Base-by-base conservation (phyloP, 805 yeast genomes). In the Diddensiella santjacobensis region DNA sequence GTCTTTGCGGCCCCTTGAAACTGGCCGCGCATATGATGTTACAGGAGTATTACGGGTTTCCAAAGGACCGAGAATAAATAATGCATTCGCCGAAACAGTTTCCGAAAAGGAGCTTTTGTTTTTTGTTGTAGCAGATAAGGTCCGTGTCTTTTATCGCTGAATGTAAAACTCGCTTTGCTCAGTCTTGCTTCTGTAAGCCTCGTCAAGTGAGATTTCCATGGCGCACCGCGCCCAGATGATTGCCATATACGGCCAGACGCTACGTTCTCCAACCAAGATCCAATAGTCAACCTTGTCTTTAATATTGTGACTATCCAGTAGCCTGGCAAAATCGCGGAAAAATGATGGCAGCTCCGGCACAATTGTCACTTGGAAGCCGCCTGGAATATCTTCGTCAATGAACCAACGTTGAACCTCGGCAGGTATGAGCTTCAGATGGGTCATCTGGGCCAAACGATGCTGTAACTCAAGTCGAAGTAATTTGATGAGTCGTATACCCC, bases 241-340 rank as follows among this genome's bases (percentile, higher is more conserved):
- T 0, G 96, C 87, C 52, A 87, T 72, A 44, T 87, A 77, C 1
- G 96, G 95, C 98, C 98, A 93, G 1, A 89, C 88, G 39, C 96
- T 84, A 54, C 84, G 73, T 64, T 91, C 97, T 3, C 99, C 99
- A 26, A 90, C 87, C 45, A 77, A 70, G 11, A 89, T 80, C 95
- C 97, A 91, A 61, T 88, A 87, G 3, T 88, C 84, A 19, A 89
- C 83, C 63, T 87, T 89, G 49, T 80, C 84, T 60, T 71, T 65
- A 22, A 81, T 73, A 56, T 83, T 75, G 58, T 83, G 83, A 2
- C 86, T 83, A 61, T 88, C 96, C 59, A 88, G 78, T 0, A 89
- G 82, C 55, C 88, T 72, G 39, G 88, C 83, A 52, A 87, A 78
- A 56, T 84, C 89, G 35, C 72, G 72, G 43, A 88, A 71, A 43